Evolutionary conservation across 441 rosid species (phyloP).

Genomic region (Pelargonium fulgidum): DNA sequence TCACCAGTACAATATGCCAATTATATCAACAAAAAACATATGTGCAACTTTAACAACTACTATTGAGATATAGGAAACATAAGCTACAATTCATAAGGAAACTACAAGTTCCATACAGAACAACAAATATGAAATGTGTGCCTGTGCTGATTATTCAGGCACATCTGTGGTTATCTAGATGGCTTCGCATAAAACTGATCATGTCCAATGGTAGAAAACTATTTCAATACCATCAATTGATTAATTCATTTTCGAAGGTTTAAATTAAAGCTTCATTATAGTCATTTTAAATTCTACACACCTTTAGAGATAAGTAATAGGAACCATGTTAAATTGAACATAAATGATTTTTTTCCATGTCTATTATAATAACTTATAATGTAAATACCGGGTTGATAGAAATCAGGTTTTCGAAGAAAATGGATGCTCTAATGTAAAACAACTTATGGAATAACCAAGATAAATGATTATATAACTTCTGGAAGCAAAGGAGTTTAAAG

Average conservation of each 20-base stretch:
- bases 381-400: not conserved
- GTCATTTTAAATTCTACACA: not conserved
- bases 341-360: not conserved
- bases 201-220: no score
- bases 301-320: conserved; percentile 4
- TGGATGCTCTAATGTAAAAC: not conserved
- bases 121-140: no score
- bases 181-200: no score
- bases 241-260: not conserved
- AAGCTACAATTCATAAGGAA: not conserved
- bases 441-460: not conserved
- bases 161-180: no score
- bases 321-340: not conserved
- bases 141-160: no score
- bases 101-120: no score
- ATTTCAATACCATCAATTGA: not conserved
- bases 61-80: conserved; percentile 1
- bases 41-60: not conserved
- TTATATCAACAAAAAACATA: conserved; percentile 3
- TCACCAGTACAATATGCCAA: not conserved
- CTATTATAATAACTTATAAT: not conserved
- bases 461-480: not conserved
- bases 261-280: not conserved
- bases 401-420: not conserved
- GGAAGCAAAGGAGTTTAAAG: not conserved